phyloP scores from a whole-genome alignment of 163 green algal species.

The Prototheca wickerhamii region DNA sequence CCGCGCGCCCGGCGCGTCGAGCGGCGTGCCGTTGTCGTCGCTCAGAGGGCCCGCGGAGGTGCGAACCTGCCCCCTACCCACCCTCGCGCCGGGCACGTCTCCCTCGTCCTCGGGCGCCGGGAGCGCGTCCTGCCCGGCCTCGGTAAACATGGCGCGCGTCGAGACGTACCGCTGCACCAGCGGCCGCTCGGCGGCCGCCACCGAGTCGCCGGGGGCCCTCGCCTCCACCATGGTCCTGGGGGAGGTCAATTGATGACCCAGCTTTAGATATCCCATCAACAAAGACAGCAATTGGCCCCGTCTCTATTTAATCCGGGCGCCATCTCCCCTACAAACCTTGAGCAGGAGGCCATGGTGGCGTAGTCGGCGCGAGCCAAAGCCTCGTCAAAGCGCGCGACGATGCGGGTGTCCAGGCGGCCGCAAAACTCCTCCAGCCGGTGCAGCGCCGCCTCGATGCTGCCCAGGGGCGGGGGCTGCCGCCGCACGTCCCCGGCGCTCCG shows the following conservation, averaged over 20 bases:
- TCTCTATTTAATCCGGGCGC: no score
- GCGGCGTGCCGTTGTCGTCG: no score
- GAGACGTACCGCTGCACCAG: constrained; percentile 62
- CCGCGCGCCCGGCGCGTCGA: constrained; percentile 25
- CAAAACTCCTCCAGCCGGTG: constrained; percentile 55
- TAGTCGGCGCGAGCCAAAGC: constrained; percentile 35
- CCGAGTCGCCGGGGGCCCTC: neutral
- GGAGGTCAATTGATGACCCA: neutral
- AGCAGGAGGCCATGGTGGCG: constrained; percentile 53
- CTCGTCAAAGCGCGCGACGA: constrained; percentile 61
- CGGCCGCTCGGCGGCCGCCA: no score
- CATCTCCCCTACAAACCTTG: no score
- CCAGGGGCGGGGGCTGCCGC: constrained; percentile 2
- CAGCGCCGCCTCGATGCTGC: constrained; percentile 24
- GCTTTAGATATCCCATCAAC: no score
- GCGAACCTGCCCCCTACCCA: neutral
- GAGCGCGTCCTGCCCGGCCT: constrained; percentile 28
- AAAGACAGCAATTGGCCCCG: no score
- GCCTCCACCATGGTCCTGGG: neutral
- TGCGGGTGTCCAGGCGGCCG: constrained; percentile 53
- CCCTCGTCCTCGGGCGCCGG: constrained; percentile 23
- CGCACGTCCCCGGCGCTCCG: neutral
- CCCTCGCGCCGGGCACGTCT: constrained; percentile 10
- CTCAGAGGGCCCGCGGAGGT: no score
- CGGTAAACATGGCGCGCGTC: constrained; percentile 51